These are phyloP conservation scores for Candida xiaguanensis DNA, from an alignment of 805 yeast genomes.

Conservation along the genomic window DNA sequence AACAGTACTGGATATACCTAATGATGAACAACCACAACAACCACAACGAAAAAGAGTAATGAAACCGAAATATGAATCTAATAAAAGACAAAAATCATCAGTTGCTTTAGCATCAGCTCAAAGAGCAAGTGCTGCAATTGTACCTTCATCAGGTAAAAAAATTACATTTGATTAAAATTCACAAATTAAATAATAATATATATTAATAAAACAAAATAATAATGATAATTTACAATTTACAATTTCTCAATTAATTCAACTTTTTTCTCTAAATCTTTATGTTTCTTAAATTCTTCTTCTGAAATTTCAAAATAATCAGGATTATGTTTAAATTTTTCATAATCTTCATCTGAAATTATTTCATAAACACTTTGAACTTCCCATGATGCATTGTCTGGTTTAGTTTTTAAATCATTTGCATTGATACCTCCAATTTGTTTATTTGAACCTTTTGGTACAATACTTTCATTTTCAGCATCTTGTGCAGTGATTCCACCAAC, in stretches of 20 bases:
- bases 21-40: slow-evolving; percentile 1
- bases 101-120: slow-evolving; percentile 84
- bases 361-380: slow-evolving; percentile 32
- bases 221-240: too few relatives aligned
- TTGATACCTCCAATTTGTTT: slow-evolving; percentile 4
- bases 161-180: slow-evolving; percentile 53
- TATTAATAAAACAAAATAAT: slow-evolving; percentile 2
- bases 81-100: slow-evolving; percentile 66
- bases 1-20: background rate
- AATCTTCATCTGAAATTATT: slow-evolving; percentile 48
- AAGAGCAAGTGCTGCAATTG: slow-evolving; percentile 86
- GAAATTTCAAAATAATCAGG: slow-evolving; percentile 46
- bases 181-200: slow-evolving; percentile 1
- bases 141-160: slow-evolving; percentile 87
- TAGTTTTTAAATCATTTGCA: slow-evolving; percentile 2
- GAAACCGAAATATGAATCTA: slow-evolving; percentile 21
- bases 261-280: slow-evolving; percentile 11
- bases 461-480: background rate
- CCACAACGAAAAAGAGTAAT: slow-evolving; percentile 7
- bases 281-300: slow-evolving; percentile 22
- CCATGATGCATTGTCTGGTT: slow-evolving; percentile 8
- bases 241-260: slow-evolving; percentile 7
- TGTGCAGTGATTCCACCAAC: slow-evolving; percentile 3
- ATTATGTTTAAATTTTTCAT: slow-evolving; percentile 40
- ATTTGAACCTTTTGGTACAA: slow-evolving; percentile 6